Percentiles rank a stretch among this genome's conserved stretches.
phyloP scores from a whole-genome alignment of 176 grass and related monocot genomes.

The Cenchrus americanus region DNA sequence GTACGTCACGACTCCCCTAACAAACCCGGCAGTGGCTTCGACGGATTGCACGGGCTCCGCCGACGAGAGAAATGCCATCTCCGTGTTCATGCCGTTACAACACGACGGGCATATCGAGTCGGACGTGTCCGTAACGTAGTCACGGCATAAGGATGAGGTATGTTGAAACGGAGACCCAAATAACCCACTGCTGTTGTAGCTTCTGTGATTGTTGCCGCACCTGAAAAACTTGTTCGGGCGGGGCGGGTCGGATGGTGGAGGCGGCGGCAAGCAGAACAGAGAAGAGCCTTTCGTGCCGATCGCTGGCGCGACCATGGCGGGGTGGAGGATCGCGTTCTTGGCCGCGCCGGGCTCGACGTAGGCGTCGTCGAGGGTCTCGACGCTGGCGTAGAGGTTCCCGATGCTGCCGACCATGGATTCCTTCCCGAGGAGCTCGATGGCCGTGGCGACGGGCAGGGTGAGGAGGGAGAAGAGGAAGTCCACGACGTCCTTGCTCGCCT shows the following conservation, averaged over 20 bases:
- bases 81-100: not conserved
- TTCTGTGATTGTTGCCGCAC: not conserved
- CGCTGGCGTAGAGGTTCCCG: slow-evolving; percentile 30
- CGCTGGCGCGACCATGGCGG: not conserved
- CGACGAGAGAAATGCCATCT: not conserved
- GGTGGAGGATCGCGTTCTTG: slow-evolving; percentile 17
- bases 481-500: slow-evolving; percentile 38
- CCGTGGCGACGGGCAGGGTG: not conserved
- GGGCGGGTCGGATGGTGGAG: not conserved
- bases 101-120: not conserved
- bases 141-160: not conserved
- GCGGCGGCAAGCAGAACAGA: not conserved
- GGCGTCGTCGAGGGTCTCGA: slow-evolving; percentile 27
- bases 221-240: not conserved
- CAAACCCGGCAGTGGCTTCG: not conserved
- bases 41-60: not conserved
- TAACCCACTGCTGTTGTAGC: too few relatives aligned
- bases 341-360: slow-evolving; percentile 22
- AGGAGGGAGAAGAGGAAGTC: slow-evolving; percentile 55
- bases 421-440: slow-evolving; percentile 14
- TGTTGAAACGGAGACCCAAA: too few relatives aligned
- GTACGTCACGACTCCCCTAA: slow-evolving; percentile 22
- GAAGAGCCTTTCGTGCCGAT: not conserved
- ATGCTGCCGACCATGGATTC: slow-evolving; percentile 33
- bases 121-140: not conserved